A percentile compares a stretch with the other conserved stretches of the same genome.
phyloP scores from a whole-genome alignment of 495 filamentous ascomycete genomes.

The Daldinia vernicosa region DNA sequence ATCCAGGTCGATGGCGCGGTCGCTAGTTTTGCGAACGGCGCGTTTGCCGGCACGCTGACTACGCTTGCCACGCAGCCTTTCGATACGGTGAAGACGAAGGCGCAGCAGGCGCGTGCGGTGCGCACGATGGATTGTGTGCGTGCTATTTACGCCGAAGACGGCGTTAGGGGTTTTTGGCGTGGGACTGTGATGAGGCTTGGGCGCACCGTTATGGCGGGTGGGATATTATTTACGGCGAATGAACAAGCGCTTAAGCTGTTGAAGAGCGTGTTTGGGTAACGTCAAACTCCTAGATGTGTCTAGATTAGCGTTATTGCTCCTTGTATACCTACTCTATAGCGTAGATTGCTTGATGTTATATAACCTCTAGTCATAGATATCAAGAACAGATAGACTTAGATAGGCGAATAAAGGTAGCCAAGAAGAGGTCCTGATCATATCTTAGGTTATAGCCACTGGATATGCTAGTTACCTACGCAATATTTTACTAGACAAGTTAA shows the following conservation, averaged over 20 bases:
- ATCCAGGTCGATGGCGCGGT: slow-evolving; percentile 47
- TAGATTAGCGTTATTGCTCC: background rate
- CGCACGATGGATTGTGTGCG: slow-evolving; percentile 62
- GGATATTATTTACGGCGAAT: slow-evolving; percentile 72
- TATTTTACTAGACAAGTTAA: background rate
- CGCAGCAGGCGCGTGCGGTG: slow-evolving; percentile 64
- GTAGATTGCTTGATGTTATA: no score
- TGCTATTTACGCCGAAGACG: slow-evolving; percentile 63
- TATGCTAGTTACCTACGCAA: background rate
- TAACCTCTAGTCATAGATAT: background rate
- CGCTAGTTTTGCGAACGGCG: slow-evolving; percentile 67
- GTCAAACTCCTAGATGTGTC: background rate
- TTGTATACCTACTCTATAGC: no score
- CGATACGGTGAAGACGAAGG: slow-evolving; percentile 72
- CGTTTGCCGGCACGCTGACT: slow-evolving; percentile 67
- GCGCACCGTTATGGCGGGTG: slow-evolving; percentile 69
- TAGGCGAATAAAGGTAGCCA: background rate
- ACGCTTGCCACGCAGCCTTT: slow-evolving; percentile 72
- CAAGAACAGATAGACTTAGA: background rate
- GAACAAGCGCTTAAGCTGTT: slow-evolving; percentile 56
- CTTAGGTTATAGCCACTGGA: background rate
- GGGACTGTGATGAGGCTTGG: slow-evolving; percentile 74
- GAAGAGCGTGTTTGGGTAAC: slow-evolving; percentile 21
- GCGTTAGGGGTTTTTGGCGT: slow-evolving; percentile 69
- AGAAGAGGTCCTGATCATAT: background rate